These are phyloP conservation scores for Aspergillus persii DNA, from an alignment of 2,329 filamentous ascomycete species.

Conservation along the genomic window DNA sequence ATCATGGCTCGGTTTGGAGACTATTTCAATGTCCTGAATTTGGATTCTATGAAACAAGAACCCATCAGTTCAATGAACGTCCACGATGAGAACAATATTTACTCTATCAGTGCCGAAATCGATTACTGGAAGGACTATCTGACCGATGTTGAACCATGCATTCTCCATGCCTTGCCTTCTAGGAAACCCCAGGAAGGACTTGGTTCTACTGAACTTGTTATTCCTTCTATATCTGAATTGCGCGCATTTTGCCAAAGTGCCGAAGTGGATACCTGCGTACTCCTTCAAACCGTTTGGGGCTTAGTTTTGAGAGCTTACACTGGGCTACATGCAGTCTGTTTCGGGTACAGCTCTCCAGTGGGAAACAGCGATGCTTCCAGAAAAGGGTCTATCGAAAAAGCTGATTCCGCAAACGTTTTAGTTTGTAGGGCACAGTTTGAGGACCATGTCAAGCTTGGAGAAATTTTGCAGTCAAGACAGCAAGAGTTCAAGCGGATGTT, in stretches of 20 bases:
- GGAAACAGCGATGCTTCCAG: slow-evolving; percentile 17
- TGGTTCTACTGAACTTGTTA: slow-evolving; percentile 1
- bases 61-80: slow-evolving; percentile 16
- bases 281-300: slow-evolving; percentile 46
- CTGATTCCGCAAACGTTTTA: slow-evolving; percentile 16
- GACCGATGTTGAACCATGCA: slow-evolving; percentile 45
- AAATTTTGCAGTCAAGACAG: slow-evolving; percentile 22
- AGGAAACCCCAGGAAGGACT: slow-evolving; percentile 6
- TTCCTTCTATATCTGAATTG: slow-evolving; percentile 21
- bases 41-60: slow-evolving; percentile 12
- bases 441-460: slow-evolving; percentile 23
- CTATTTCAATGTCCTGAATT: slow-evolving; percentile 1
- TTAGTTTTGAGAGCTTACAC: slow-evolving; percentile 45
- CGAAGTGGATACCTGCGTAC: slow-evolving; percentile 19
- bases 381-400: slow-evolving; percentile 36
- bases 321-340: slow-evolving; percentile 45
- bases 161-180: slow-evolving; percentile 39
- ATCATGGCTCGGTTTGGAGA: background rate
- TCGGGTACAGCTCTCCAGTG: slow-evolving; percentile 37
- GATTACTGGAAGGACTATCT: slow-evolving; percentile 49
- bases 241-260: slow-evolving; percentile 23
- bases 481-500: slow-evolving; percentile 17
- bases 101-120: slow-evolving; percentile 29
- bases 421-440: slow-evolving; percentile 25
- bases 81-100: slow-evolving; percentile 24